Conservation (phyloP, 768 basidiomycete genomes). For the Boletus vermiculosoides region DNA sequence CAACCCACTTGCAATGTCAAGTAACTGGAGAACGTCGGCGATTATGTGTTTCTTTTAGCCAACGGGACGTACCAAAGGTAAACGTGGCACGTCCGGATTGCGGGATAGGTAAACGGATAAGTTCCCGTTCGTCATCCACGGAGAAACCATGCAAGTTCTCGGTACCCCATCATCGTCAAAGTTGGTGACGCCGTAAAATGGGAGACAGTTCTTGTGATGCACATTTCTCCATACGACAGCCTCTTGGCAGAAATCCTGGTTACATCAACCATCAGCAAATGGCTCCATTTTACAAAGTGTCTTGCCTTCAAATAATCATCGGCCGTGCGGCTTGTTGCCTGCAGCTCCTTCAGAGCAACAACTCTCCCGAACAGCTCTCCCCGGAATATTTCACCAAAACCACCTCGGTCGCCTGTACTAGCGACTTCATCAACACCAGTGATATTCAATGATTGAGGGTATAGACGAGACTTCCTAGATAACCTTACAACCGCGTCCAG, state of each 20-base stretch:
- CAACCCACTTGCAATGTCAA: conserved; percentile 38
- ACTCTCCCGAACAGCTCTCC: conserved; percentile 25
- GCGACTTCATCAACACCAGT: conserved; percentile 10
- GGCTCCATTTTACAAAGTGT: not conserved
- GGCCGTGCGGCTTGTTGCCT: conserved; percentile 18
- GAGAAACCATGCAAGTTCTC: conserved; percentile 23
- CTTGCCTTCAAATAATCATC: conserved; percentile 29
- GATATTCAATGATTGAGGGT: conserved; percentile 29
- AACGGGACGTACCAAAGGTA: conserved; percentile 32
- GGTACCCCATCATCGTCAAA: conserved; percentile 6
- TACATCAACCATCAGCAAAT: conserved; percentile 2
- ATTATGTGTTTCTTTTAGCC: not conserved
- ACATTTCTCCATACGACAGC: conserved; percentile 33
- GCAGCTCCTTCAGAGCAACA: conserved; percentile 35
- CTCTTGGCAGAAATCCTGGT: conserved; percentile 31
- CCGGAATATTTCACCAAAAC: conserved; percentile 35
- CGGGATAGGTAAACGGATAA: conserved; percentile 29
- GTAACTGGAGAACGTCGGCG: conserved; percentile 28
- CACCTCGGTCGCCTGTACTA: conserved; percentile 23
- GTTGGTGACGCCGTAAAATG: conserved; percentile 30
- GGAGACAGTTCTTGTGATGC: conserved; percentile 29
- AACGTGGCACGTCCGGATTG: conserved; percentile 28
- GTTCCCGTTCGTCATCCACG: conserved; percentile 31
- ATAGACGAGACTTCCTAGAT: conserved; percentile 28
- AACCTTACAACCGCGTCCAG: conserved; percentile 30